A percentile compares a stretch with the other conserved stretches of the same genome.
Evolutionary conservation across 2,329 filamentous ascomycete species (phyloP).

Genomic region (Coleophoma eucalyptorum): DNA sequence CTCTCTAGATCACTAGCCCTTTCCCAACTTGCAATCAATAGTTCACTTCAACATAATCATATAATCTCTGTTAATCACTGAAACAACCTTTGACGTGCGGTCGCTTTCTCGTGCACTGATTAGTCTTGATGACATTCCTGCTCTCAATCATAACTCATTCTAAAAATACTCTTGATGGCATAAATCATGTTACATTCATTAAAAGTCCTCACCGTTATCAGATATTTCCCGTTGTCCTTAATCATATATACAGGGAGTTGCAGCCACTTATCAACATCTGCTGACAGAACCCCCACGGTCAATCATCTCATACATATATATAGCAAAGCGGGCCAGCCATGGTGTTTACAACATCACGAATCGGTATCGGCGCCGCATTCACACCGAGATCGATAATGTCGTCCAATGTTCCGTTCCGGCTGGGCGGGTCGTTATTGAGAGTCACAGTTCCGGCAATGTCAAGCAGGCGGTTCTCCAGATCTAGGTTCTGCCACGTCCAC

Average conservation of each 20-base stretch:
- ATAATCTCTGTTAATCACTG: too few species aligned
- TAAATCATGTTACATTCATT: too few species aligned
- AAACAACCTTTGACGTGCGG: too few species aligned
- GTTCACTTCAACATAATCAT: too few species aligned
- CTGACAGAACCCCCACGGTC: not conserved
- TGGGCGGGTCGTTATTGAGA: constrained; percentile 35
- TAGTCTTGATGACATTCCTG: too few species aligned
- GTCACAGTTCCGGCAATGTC: constrained; percentile 36
- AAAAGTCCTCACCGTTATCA: too few species aligned
- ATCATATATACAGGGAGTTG: not conserved
- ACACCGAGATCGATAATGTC: constrained; percentile 30
- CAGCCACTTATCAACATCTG: not conserved
- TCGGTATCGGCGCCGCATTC: constrained; percentile 21
- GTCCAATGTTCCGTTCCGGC: constrained; percentile 37
- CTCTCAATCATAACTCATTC: too few species aligned
- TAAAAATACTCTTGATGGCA: too few species aligned
- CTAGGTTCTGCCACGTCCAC: constrained; percentile 45
- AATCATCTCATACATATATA: constrained; percentile 22
- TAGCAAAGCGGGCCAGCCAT: constrained; percentile 40
- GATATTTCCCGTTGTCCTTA: too few species aligned
- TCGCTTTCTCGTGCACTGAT: too few species aligned
- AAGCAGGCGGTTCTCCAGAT: constrained; percentile 27
- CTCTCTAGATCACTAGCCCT: too few species aligned
- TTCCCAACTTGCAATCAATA: too few species aligned
- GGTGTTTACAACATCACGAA: constrained; percentile 34